Percentiles rank a stretch among this genome's conserved stretches.
Evolutionary conservation across 257 asterid genomes (phyloP).

Genomic region (Striga asiatica): DNA sequence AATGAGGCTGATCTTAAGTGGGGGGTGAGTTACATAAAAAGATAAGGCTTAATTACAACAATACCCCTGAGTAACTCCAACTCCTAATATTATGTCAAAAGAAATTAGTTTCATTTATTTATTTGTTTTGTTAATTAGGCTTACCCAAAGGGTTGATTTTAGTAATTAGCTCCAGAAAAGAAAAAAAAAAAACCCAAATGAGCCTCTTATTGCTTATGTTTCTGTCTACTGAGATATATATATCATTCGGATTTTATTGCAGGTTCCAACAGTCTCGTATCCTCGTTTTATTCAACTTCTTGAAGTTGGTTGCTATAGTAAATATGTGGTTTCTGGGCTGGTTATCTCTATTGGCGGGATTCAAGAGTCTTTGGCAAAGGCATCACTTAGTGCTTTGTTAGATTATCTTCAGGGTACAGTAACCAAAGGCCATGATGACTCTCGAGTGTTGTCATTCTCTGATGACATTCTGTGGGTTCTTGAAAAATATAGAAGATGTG

Average conservation of each 20-base stretch:
- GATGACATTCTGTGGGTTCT: conserved; percentile 80
- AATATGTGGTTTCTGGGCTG: conserved; percentile 62
- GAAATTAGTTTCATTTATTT: neutral
- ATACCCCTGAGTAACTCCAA: neutral
- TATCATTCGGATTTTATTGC: conserved; percentile 24
- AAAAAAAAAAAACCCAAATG: neutral
- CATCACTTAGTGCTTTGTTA: conserved; percentile 66
- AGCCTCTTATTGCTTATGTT: conserved; percentile 6
- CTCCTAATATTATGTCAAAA: neutral
- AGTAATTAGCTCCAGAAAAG: neutral
- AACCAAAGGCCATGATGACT: conserved; percentile 30
- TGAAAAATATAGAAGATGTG: conserved; percentile 52
- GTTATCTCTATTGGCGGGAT: conserved; percentile 86
- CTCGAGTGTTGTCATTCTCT: conserved; percentile 42
- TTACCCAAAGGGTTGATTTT: neutral
- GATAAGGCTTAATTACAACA: neutral
- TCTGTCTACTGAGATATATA: conserved; percentile 12
- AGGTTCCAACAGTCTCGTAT: conserved; percentile 74
- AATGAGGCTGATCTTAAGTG: conserved; percentile 46
- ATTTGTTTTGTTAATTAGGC: neutral
- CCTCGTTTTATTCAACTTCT: conserved; percentile 76
- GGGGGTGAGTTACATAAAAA: conserved; percentile 50
- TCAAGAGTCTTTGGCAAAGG: conserved; percentile 79
- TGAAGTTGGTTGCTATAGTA: conserved; percentile 58
- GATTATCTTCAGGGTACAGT: conserved; percentile 43